Base-by-base conservation (phyloP, 139 green algal species). In the Marvania coccoides region DNA sequence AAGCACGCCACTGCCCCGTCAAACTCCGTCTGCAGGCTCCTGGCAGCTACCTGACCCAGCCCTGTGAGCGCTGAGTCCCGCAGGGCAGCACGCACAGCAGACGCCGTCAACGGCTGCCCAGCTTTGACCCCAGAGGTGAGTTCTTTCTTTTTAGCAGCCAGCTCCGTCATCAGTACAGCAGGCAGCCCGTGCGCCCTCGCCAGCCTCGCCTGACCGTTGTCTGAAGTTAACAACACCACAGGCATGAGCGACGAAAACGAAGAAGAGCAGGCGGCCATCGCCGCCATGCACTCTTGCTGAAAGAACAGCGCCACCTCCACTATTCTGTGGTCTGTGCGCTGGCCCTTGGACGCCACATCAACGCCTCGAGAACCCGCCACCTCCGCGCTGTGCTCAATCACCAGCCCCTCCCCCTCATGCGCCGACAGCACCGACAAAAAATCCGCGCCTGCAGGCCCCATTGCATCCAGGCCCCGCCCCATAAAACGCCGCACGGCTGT, bases 231-330 rank as follows among this genome's bases (percentile, higher is more conserved):
- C 59, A 91, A 74, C 34, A 91, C 48, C 10, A 91, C 85, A 0
- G 86, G 82, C 65, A n/a, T n/a, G n/a, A n/a, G n/a, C n/a, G n/a
- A n/a, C n/a, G n/a, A n/a, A n/a, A 91, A 69, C 5, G 56, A 4
- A 47, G n/a, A 4, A 30, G 15, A 7, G 40, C 5, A n/a, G 24
- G 34, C 24, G 7, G 29, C 37, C 35, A 36, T 37, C 30, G 6
- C 62, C 9, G 47, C 35, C 15, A 75, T 39, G 6, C 85, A 58
- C 63, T 88, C 77, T 5, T 40, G 35, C 67, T 74, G 72, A 72
- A 91, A 92, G 64, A 87, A 91, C 6, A 92, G 74, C 6, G 80
- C 84, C 29, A 91, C 85, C 69, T 92, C 85, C 26, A 88, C 81
- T 81, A 47, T 81, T 79, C 78, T 29, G 63, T 72, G 61, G 33